Percentiles rank a stretch among this genome's conserved stretches.
Conservation (phyloP, 2,329 filamentous ascomycete species). For the Botrytis medusae region DNA sequence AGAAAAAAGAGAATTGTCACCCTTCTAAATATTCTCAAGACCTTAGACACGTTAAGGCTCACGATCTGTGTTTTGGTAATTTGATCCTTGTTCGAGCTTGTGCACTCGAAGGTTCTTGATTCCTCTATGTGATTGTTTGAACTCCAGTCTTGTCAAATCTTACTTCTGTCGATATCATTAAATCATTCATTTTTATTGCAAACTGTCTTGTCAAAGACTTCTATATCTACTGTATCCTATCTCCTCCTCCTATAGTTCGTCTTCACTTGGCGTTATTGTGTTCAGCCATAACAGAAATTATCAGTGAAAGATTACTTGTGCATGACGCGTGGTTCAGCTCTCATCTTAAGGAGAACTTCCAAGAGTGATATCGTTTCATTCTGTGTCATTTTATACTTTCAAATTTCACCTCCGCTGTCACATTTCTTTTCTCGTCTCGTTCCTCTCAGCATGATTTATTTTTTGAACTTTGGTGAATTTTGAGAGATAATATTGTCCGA, state of each 20-base stretch:
- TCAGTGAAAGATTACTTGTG: background rate
- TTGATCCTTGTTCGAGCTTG: background rate
- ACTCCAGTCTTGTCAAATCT: background rate
- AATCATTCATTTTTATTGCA: too few species aligned
- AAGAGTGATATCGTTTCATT: background rate
- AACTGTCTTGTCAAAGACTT: background rate
- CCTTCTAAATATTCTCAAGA: background rate
- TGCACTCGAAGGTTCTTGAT: background rate
- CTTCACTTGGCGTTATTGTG: background rate
- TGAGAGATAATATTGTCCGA: background rate
- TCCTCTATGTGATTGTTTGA: background rate
- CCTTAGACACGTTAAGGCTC: fast-evolving
- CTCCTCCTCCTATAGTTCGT: background rate
- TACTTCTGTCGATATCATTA: background rate
- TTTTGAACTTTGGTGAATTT: fast-evolving
- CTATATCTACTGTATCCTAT: background rate
- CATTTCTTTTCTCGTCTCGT: fast-evolving
- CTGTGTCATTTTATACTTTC: background rate
- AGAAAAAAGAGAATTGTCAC: background rate
- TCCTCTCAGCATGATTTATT: background rate
- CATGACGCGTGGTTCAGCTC: background rate
- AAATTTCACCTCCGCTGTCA: background rate
- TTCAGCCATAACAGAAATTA: background rate
- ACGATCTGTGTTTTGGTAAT: background rate
- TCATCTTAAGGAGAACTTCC: background rate